Conservation (phyloP, 495 filamentous ascomycete genomes). For the Penicillium maclennaniae region DNA sequence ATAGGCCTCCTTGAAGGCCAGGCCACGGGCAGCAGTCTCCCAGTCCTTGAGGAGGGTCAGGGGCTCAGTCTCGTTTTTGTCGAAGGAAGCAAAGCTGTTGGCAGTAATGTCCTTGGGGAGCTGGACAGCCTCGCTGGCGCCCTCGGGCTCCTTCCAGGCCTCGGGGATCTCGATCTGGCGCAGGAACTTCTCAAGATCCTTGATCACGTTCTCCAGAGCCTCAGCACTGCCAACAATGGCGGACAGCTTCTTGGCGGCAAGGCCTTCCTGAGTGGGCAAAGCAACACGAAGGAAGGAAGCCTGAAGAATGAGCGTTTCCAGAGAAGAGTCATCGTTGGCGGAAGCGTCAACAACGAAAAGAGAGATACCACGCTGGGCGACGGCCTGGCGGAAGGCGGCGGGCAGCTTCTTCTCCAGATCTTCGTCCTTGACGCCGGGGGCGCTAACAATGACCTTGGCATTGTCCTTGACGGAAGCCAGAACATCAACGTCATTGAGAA, state of each 20-base stretch:
- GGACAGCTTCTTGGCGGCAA: slow-evolving; percentile 53
- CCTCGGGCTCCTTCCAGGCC: slow-evolving; percentile 67
- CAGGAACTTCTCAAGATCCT: slow-evolving; percentile 66
- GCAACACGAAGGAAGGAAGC: slow-evolving; percentile 77
- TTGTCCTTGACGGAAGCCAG: slow-evolving; percentile 64
- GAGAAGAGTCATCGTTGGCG: slow-evolving; percentile 55
- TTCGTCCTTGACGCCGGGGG: slow-evolving; percentile 75
- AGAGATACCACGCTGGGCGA: slow-evolving; percentile 63
- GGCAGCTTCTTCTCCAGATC: slow-evolving; percentile 88
- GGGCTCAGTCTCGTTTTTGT: slow-evolving; percentile 70
- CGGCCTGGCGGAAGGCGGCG: slow-evolving; percentile 55
- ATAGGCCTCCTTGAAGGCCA: slow-evolving; percentile 94
- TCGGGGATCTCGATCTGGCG: slow-evolving; percentile 71
- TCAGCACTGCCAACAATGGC: slow-evolving; percentile 52
- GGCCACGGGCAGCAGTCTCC: slow-evolving; percentile 76
- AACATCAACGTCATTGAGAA: slow-evolving; percentile 72
- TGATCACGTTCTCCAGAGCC: slow-evolving; percentile 55
- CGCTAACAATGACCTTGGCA: slow-evolving; percentile 69
- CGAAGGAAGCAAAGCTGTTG: slow-evolving; percentile 79
- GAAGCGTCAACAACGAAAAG: slow-evolving; percentile 71
- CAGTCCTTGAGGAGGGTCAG: slow-evolving; percentile 65
- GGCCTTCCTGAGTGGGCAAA: slow-evolving; percentile 51
- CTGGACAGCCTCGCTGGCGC: slow-evolving; percentile 46
- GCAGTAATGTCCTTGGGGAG: slow-evolving; percentile 59
- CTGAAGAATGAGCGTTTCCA: slow-evolving; percentile 61